Base-by-base conservation (phyloP, 1,139 yeast genomes). In the Groenewaldozyma auringiensis region DNA sequence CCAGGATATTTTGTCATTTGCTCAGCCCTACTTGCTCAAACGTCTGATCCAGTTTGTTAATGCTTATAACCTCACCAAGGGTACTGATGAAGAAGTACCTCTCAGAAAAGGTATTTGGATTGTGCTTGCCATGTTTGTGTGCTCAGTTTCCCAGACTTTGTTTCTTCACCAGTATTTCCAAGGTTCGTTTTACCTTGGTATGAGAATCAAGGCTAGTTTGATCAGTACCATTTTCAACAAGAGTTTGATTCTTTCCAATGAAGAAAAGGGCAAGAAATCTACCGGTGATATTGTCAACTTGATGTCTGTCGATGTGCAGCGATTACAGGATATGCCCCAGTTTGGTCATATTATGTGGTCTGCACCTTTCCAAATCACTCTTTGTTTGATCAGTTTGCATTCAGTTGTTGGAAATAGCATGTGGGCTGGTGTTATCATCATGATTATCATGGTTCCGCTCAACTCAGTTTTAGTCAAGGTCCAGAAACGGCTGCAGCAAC, bases 281-380 rank as follows among this genome's bases (percentile, higher is more conserved):
- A 87, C 96, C n/a, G 98, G 98, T 63, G 98, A 94, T 62, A 87
- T 94, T 58, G 98, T 92, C 46, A 92, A 94, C 60, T 73, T 92
- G 59, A 89, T 89, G 97, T 83, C 96, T 44, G 96, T 92, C 43
- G 98, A 92, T 67, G 85, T 94, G 4, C 97, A 89, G 68, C 77
- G 97, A 66, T 70, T 92, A 48, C 96, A 88, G 66, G 97, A 89
- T 60, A 72, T 89, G 50, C 79, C 86, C 37, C 95, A 88, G 62
- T 83, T 84, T 65, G 80, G 92, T 52, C 89, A 88, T 61, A 76
- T 89, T 50, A 72, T 87, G 44, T 89, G 97, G 96, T 88, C 96
- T 0, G 97, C 96, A 40, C 98, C 98, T 2, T 86, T 89, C 69
- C 98, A 92, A 68, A 81, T 92, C 56, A 56, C 76, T 38, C 68